Evolutionary conservation across 75 land plant genomes (phyloP), one percentile per base, ranked within the genome.

Genomic region (Pinus taeda): DNA sequence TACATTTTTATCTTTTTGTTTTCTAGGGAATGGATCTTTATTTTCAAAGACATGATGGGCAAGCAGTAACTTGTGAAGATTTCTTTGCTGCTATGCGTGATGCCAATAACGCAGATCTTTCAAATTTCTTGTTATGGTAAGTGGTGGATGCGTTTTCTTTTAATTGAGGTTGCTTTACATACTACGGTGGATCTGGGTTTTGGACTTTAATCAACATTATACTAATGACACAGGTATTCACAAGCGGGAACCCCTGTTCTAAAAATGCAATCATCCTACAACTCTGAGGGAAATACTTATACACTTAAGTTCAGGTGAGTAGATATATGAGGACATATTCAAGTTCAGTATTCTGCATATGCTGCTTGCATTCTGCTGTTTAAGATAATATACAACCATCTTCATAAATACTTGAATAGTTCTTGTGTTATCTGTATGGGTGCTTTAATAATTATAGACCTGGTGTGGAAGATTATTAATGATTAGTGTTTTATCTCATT

Each of bases 51-150:
- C 97, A 96, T 82, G 98, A 96, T 85, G 97, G 97, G 42, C 94
- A 93, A 83, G 98, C 98, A 76, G 98, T 96, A 69, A 94, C 98
- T 29, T 96, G 98, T 81, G 98, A 96, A 80, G 98, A 96, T 74
- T 96, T 96, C 56, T 90, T 85, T 79, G 93, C 93, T 83, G 97
- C 98, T 49, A 96, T 96, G 98, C 76, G 91, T 56, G 98, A 96
- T 92, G 98, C 98, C 33, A 96, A 96, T 79, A 75, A 84, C 82
- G 95, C 88, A 17, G 86, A 89, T 80, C 83, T 96, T 76, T 79
- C 97, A 18, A 96, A 92, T 70, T 96, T 96, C 79, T 79, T 88
- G 55, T 60, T 85, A 26, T 96, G 98, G 98, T 96, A 81, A 77
- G 81, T 57, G 57, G 30, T 74, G 57, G 26, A 76, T 4, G 56